Evolutionary conservation across 108 stramenopile genomes (phyloP).

Genomic region (Cylindrotheca closterium): DNA sequence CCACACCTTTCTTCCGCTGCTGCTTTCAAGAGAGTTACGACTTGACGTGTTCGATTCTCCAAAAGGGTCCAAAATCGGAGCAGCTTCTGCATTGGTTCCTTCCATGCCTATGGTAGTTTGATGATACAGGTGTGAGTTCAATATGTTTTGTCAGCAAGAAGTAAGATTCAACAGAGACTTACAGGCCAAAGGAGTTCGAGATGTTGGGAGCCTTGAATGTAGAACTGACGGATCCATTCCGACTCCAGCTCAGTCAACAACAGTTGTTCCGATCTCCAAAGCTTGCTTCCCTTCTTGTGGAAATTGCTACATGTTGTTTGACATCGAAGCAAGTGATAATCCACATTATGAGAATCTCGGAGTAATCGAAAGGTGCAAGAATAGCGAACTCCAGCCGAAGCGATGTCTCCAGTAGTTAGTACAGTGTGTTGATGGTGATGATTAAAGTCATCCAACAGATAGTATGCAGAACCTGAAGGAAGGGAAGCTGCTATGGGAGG

Average conservation of each 20-base stretch:
- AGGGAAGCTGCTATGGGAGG: conserved; percentile 46
- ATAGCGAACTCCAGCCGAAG: conserved; percentile 31
- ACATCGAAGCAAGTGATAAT: conserved; percentile 33
- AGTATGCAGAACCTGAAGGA: conserved; percentile 69
- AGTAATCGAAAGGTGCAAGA: conserved; percentile 60
- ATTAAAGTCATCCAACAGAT: conserved; percentile 87
- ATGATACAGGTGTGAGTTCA: not conserved
- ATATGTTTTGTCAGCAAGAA: not conserved
- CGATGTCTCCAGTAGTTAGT: conserved; percentile 29
- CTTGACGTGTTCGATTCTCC: conserved; percentile 49
- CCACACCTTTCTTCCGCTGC: conserved; percentile 43
- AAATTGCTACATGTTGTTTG: conserved; percentile 25
- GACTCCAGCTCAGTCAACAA: conserved; percentile 56
- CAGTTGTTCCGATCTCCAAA: conserved; percentile 58
- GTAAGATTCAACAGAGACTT: not conserved
- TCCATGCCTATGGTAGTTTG: conserved; percentile 25
- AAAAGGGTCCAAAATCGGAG: conserved; percentile 49
- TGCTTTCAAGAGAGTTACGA: conserved; percentile 28
- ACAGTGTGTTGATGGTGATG: conserved; percentile 78
- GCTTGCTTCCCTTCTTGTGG: conserved; percentile 50
- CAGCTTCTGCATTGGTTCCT: conserved; percentile 35
- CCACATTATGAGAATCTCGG: conserved; percentile 45
- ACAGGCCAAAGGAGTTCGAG: conserved; percentile 39
- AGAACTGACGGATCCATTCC: conserved; percentile 80
- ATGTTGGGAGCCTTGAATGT: conserved; percentile 60